These are phyloP conservation scores for Fusarium sp. DNA, from an alignment of 2,329 filamentous ascomycete genomes.

Conservation along the genomic window DNA sequence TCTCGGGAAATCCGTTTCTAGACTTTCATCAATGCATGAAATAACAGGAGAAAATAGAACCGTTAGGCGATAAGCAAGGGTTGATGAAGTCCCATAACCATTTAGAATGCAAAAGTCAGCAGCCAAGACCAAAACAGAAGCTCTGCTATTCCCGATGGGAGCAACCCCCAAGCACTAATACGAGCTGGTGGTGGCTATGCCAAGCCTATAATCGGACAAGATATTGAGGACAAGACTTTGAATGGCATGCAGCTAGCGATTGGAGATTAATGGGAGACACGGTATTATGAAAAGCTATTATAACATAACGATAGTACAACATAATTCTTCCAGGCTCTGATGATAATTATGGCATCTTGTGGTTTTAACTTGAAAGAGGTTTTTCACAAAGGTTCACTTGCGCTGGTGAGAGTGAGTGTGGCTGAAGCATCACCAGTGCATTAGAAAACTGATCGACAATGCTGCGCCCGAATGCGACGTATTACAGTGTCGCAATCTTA, in stretches of 20 bases:
- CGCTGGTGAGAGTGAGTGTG: constrained; percentile 7
- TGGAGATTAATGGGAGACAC: background rate
- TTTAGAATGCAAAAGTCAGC: constrained; percentile 16
- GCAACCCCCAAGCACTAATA: constrained; percentile 33
- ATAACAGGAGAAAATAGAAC: constrained; percentile 19
- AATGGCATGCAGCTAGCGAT: background rate
- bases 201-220: constrained; percentile 11
- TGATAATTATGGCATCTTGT: background rate
- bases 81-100: constrained; percentile 12
- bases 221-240: constrained; percentile 22
- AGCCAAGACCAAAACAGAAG: constrained; percentile 2
- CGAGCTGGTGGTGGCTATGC: constrained; percentile 44
- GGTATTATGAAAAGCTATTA: background rate
- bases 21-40: constrained; percentile 3
- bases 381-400: constrained; percentile 1
- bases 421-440: constrained; percentile 29
- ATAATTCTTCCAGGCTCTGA: background rate
- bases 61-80: constrained; percentile 22
- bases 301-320: background rate
- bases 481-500: constrained; percentile 23
- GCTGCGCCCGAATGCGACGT: constrained; percentile 32
- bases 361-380: background rate
- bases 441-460: constrained; percentile 25
- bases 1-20: constrained; percentile 3
- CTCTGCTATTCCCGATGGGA: constrained; percentile 5